These are phyloP conservation scores for Parasitella parasitica DNA, from an alignment of 371 early-diverging fungal genomes.

Conservation along the genomic window DNA sequence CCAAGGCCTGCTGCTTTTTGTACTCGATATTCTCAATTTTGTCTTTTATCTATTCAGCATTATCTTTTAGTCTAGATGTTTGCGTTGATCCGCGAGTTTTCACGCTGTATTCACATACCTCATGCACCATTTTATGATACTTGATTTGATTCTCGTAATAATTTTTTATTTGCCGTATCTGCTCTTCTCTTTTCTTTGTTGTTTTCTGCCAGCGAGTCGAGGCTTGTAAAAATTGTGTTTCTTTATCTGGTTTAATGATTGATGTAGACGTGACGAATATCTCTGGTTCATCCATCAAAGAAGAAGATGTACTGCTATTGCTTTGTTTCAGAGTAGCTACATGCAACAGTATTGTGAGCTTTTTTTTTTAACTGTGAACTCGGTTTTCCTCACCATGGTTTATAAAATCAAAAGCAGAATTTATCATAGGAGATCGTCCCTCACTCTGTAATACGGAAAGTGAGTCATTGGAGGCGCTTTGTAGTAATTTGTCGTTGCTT, in stretches of 20 bases:
- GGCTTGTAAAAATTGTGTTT: background rate
- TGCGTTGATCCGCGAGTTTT: no score
- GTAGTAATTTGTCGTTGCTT: background rate
- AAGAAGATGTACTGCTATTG: background rate
- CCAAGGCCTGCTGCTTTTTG: background rate
- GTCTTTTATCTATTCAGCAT: background rate
- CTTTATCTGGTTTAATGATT: slow-evolving; percentile 1
- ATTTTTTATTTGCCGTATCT: background rate
- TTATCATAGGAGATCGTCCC: background rate
- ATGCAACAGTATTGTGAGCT: no score
- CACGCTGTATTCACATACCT: background rate
- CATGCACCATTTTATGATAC: background rate
- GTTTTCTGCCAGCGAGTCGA: background rate
- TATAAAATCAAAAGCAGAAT: background rate
- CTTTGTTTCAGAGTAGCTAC: background rate
- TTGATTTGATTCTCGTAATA: background rate
- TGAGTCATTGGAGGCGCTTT: background rate
- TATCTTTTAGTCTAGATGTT: background rate
- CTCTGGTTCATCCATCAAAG: background rate
- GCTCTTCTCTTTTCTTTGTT: background rate
- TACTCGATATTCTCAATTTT: background rate
- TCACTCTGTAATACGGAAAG: background rate
- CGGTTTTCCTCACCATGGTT: background rate
- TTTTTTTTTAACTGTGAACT: background rate
- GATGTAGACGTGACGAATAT: background rate